These are phyloP conservation scores for Trichoderma pleuroti DNA, from an alignment of 2,329 filamentous ascomycete genomes.

Conservation along the genomic window DNA sequence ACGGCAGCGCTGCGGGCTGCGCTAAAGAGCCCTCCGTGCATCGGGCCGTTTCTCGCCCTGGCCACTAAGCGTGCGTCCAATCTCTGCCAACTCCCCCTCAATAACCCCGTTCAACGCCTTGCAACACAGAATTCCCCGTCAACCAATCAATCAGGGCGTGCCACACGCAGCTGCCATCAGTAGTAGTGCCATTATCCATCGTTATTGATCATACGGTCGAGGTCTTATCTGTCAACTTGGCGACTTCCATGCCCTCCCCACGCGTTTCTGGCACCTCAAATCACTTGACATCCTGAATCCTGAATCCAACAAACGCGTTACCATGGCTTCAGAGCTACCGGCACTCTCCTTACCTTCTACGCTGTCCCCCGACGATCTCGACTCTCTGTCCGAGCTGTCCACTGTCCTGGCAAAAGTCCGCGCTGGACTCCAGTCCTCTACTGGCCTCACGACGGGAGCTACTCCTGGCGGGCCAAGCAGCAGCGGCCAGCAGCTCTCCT, in stretches of 20 bases:
- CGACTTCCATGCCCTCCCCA: background rate
- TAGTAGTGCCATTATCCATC: background rate
- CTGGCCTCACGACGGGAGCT: conserved; percentile 39
- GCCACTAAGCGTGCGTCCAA: background rate
- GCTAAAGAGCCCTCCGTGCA: conserved; percentile 10
- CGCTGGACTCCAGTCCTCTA: conserved; percentile 41
- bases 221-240: background rate
- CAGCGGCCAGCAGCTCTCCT: conserved; percentile 40
- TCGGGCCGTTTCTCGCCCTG: conserved; percentile 12
- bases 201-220: background rate
- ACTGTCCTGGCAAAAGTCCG: conserved; percentile 73
- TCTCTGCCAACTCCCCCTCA: conserved; percentile 5
- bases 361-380: conserved; percentile 77
- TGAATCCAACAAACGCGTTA: background rate
- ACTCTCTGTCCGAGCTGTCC: conserved; percentile 78
- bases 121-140: background rate
- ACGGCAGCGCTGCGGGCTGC: background rate
- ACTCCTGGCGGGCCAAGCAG: conserved; percentile 35
- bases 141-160: conserved; percentile 4
- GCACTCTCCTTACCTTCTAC: conserved; percentile 56
- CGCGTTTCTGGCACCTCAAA: background rate
- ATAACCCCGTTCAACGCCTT: conserved; percentile 7
- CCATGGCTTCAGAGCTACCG: conserved; percentile 36
- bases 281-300: background rate
- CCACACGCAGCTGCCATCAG: background rate